A percentile compares a stretch with the other conserved stretches of the same genome.
phyloP scores from a whole-genome alignment of 2,329 filamentous ascomycete genomes.

The Fonsecaea nubica region DNA sequence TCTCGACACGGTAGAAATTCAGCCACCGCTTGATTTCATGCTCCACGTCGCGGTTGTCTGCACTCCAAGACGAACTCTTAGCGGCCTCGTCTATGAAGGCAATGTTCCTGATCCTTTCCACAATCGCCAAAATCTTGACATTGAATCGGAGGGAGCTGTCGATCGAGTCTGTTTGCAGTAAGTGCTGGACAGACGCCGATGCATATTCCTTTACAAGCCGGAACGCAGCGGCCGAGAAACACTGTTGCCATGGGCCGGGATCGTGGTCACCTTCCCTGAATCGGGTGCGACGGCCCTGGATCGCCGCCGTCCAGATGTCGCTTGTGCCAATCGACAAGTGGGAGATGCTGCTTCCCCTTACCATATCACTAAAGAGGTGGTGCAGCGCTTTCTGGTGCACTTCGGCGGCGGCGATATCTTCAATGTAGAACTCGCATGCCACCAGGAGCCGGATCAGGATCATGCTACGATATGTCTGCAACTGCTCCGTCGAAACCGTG shows the following conservation, averaged over 20 bases:
- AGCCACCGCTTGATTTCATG: conserved; percentile 3
- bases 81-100: not conserved
- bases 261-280: not conserved
- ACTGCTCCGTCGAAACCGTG: not conserved
- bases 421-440: not conserved
- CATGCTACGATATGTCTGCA: not conserved
- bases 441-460: not conserved
- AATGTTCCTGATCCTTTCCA: not conserved
- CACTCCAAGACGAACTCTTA: not conserved
- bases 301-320: conserved; percentile 3
- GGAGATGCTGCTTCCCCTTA: not conserved
- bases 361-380: not conserved
- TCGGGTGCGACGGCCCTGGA: not conserved
- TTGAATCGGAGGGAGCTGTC: conserved; percentile 1
- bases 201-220: not conserved
- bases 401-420: conserved; percentile 1
- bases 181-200: not conserved
- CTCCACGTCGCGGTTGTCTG: not conserved
- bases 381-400: not conserved
- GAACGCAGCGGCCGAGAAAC: not conserved
- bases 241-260: not conserved
- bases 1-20: not conserved
- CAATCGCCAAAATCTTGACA: not conserved
- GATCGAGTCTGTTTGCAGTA: not conserved
- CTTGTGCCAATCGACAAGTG: not conserved